Evolutionary conservation across 768 basidiomycete genomes (phyloP), one percentile per base, ranked within the genome.

Genomic region (Collybia mongolica): DNA sequence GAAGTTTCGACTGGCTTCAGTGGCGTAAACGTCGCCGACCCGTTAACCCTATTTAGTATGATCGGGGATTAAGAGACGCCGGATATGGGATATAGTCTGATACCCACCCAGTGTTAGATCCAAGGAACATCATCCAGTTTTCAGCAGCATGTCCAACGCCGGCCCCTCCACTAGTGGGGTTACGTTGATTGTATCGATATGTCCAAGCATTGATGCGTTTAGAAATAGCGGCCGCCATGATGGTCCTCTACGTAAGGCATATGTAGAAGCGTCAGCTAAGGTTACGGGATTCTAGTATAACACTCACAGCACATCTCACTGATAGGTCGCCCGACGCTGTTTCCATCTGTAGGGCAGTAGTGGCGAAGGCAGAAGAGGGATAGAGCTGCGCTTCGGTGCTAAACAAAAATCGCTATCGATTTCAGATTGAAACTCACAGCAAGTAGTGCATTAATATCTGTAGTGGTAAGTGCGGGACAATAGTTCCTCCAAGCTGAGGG

Each of bases 101-200:
- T n/a, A 56, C 70, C 17, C 57, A 83, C 84, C 83, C 83, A 24
- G 82, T 83, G 50, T 78, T 79, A 1, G 72, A 76, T 1, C 85
- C 83, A 18, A 64, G 61, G 67, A 83, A 84, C 82, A 84, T 80
- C 80, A 83, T 83, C 78, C 79, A 84, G 56, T 85, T 83, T 60
- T 83, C 84, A 0, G 84, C 72, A 6, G 83, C 75, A 53, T 84
- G 83, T 1, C 46, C 62, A 1, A 80, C 76, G 7, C 44, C 65
- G 0, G 60, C 45, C 15, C 66, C 65, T 14, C 65, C 65, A 3
- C 54, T 53, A 0, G 77, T 76, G 6, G 77, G 77, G 46, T 80
- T 76, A 3, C 70, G 65, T 51, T 83, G 79, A 61, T 84, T 83
- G 61, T 82, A 84, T 22, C 82, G 72, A 56, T 83, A 84, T 11